Evolutionary conservation across 768 basidiomycete species (phyloP), one percentile per base, ranked within the genome.

Genomic region (Pisolithus marmoratus): DNA sequence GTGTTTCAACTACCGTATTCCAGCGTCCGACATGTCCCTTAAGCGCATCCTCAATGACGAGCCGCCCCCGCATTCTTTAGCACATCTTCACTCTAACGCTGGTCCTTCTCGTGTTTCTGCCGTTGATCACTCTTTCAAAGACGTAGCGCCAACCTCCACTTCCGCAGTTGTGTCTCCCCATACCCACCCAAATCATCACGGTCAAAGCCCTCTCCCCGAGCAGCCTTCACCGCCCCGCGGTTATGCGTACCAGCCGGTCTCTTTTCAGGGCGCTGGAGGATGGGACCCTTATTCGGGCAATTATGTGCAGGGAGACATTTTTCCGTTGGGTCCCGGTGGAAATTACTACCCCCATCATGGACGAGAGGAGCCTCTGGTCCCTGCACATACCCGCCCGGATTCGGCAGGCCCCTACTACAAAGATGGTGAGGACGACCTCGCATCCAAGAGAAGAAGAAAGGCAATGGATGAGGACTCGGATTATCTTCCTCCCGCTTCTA

Each of bases 21-120:
- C 46, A 52, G 46, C 22, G 27, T 52, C 49, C 41, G 60, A 54
- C 68, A 90, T 90, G 87, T 89, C 87, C 47, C 81, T 90, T 67
- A 83, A 82, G 60, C 78, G 81, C 58, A 89, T 90, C 55, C 82
- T 90, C 70, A 90, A 90, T 71, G 82, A 88, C 71, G 83, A 86
- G 57, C 78, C 84, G 40, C 68, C 73, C 29, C 71, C 74, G 5
- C 34, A 34, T 20, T 65, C 73, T 43, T n/a, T 47, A 14, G 29
- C 46, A 19, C 54, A 58, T 36, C 61, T 68, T 51, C 66, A 66
- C 29, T 59, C 72, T 46, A 63, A 66, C 43, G 45, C 58, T 40
- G 49, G 46, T 22, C 50, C 56, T 51, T 42, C 58, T 29, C 59
- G 56, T 52, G 38, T 57, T 55, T 44, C 63, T 54, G 53, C 55